Conservation (phyloP, 2,329 filamentous ascomycete species). For the Botrytis tulipae region DNA sequence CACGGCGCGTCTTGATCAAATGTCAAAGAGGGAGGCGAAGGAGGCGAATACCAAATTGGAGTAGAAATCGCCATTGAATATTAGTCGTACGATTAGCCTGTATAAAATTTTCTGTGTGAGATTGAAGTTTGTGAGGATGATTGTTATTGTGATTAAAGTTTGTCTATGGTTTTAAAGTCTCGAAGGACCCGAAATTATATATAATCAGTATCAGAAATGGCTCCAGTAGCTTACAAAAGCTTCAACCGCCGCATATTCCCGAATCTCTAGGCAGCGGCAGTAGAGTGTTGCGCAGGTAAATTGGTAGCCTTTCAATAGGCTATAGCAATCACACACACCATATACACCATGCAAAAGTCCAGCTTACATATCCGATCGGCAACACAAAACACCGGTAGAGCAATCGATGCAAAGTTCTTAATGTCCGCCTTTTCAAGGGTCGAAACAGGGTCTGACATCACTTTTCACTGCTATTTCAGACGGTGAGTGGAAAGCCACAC, state of each 20-base stretch:
- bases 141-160: background rate
- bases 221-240: background rate
- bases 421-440: conserved; percentile 17
- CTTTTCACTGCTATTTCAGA: conserved; percentile 4
- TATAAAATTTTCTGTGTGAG: background rate
- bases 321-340: conserved; percentile 3
- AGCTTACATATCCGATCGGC: conserved; percentile 19
- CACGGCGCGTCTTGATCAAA: conserved; percentile 15
- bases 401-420: background rate
- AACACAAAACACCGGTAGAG: conserved; percentile 14
- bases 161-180: background rate
- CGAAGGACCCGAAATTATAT: conserved; percentile 18
- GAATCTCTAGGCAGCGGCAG: conserved; percentile 3
- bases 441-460: conserved; percentile 3
- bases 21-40: conserved; percentile 7
- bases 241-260: conserved; percentile 6
- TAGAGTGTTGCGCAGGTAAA: background rate
- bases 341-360: background rate
- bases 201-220: conserved; percentile 19
- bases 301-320: conserved; percentile 19
- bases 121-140: background rate
- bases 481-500: conserved; percentile 17
- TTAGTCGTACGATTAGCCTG: background rate
- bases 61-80: conserved; percentile 13
- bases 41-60: conserved; percentile 17